These are phyloP conservation scores for Boletellus ananas DNA, from an alignment of 768 basidiomycete genomes.

Conservation along the genomic window DNA sequence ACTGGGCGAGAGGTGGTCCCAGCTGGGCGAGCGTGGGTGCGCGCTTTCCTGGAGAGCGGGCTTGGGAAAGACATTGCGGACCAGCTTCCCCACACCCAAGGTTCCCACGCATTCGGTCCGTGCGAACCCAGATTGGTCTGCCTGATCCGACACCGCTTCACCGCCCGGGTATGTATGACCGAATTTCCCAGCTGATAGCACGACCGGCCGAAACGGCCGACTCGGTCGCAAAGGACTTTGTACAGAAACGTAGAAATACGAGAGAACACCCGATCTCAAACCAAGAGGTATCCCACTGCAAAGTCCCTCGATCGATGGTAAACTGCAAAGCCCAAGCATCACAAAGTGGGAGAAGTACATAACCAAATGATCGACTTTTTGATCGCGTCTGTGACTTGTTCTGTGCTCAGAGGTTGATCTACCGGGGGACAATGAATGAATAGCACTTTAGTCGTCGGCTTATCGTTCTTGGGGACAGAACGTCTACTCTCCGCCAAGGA, in stretches of 20 bases:
- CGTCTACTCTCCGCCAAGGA: constrained; percentile 68
- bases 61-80: too few relatives aligned
- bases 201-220: constrained; percentile 16
- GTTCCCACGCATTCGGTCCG: too few relatives aligned
- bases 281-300: constrained; percentile 15
- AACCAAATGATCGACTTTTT: constrained; percentile 61
- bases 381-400: constrained; percentile 65
- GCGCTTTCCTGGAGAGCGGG: too few relatives aligned
- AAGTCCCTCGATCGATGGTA: constrained; percentile 17
- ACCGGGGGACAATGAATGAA: constrained; percentile 73
- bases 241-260: neutral
- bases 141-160: too few relatives aligned
- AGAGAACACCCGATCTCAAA: neutral
- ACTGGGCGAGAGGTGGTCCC: too few relatives aligned
- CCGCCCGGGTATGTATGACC: too few relatives aligned
- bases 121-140: too few relatives aligned
- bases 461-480: constrained; percentile 27
- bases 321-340: constrained; percentile 4
- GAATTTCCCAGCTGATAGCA: neutral
- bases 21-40: too few relatives aligned
- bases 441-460: constrained; percentile 43
- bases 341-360: constrained; percentile 26
- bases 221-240: neutral
- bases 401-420: constrained; percentile 57
- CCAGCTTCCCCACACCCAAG: too few relatives aligned